Percentiles rank a stretch among this genome's conserved stretches.
Evolutionary conservation across 768 basidiomycete genomes (phyloP).

Genomic region (Suillus fuscotomentosus): DNA sequence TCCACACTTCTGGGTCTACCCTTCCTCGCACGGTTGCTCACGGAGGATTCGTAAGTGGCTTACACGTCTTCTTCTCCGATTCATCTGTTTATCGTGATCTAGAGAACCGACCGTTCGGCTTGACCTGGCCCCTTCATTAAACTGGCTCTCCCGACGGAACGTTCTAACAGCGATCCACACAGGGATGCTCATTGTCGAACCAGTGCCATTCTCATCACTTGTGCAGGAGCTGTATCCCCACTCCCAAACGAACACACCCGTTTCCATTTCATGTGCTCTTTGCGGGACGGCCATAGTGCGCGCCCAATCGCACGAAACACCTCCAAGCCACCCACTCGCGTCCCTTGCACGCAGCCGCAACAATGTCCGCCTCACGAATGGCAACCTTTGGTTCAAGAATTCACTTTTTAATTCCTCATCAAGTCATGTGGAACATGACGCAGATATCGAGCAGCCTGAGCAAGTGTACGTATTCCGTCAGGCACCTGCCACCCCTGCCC

Average conservation of each 20-base stretch:
- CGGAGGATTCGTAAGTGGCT: slow-evolving; percentile 83
- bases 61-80: not conserved
- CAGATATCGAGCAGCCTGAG: slow-evolving; percentile 29
- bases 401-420: slow-evolving; percentile 36
- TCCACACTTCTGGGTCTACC: slow-evolving; percentile 74
- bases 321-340: slow-evolving; percentile 33
- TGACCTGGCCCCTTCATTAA: slow-evolving; percentile 90
- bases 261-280: slow-evolving; percentile 69
- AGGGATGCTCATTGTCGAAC: slow-evolving; percentile 88
- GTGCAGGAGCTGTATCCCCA: slow-evolving; percentile 49
- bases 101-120: slow-evolving; percentile 92
- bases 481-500: slow-evolving; percentile 29
- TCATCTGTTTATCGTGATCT: slow-evolving; percentile 14
- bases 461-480: slow-evolving; percentile 73
- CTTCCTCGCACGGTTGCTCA: slow-evolving; percentile 69
- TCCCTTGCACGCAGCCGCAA: slow-evolving; percentile 32
- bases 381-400: slow-evolving; percentile 61
- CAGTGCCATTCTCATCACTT: slow-evolving; percentile 62
- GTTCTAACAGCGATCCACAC: slow-evolving; percentile 83
- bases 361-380: slow-evolving; percentile 42
- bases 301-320: slow-evolving; percentile 25
- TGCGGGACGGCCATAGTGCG: slow-evolving; percentile 61
- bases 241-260: slow-evolving; percentile 44
- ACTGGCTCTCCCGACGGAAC: slow-evolving; percentile 88
- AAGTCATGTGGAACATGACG: slow-evolving; percentile 12